Base-by-base conservation (phyloP, 805 yeast species). In the Saturnispora quitensis region DNA sequence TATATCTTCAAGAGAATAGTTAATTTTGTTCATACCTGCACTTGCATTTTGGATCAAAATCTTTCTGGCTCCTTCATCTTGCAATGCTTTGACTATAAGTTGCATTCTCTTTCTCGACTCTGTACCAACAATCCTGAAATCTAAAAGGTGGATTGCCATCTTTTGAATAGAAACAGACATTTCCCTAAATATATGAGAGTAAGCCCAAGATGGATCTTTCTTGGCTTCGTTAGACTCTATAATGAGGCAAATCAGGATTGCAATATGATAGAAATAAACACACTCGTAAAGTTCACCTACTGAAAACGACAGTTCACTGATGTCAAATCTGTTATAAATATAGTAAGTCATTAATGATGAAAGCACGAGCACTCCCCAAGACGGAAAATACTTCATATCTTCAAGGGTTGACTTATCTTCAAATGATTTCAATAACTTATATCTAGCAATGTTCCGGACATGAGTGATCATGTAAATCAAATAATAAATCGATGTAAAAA, bases 401-500 rank as follows among this genome's bases (percentile, higher is more conserved):
- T 31, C 12, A 8, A 28, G 8, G 10, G 40, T n/a, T 18, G 45
- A 40, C 13, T 48, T 13, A 17, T 34, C 42, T 17, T 36, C 43
- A 28, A 49, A 36, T 24, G 31, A 24, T 18, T 18, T 42, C 22
- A 28, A 17, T 6, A 31, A 36, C n/a, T 24, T 53, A n/a, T 43
- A 42, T 52, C 74, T 68, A 22, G 74, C 63, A 61, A 82, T 74
- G 59, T 82, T 82, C 13, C 84, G 77, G 43, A 86, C 70, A 60
- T 85, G 91, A 17, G 83, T 76, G 57, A 83, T 71, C 58, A 82
- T 80, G 45, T 86, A 73, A 24, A 84, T 67, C 33, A 84, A 78
- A 68, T 85, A 85, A 67, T 84, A 86, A 58, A 80, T 82, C 36
- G 82, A 72, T 60, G 85, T 83, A 55, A 86, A 66, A 31, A 78